phyloP scores from a whole-genome alignment of 192 early-diverging fungal species.

The Entomortierella chlamydospora region DNA sequence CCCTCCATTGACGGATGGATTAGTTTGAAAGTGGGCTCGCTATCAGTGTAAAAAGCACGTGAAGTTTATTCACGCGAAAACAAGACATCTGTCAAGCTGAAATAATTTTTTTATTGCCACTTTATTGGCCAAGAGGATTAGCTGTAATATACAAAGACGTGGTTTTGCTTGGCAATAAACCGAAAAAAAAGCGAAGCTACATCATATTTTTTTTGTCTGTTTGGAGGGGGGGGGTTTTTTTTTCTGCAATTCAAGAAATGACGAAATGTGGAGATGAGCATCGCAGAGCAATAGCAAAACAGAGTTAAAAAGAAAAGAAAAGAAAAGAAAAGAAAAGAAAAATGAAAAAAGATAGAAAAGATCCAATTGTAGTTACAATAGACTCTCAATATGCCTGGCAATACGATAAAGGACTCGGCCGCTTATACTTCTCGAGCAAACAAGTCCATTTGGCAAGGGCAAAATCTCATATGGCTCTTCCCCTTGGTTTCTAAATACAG shows the following conservation, averaged over 20 bases:
- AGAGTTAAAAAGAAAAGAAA: not conserved
- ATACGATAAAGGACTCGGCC: conserved; percentile 43
- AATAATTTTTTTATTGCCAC: not conserved
- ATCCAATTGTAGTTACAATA: conserved; percentile 1
- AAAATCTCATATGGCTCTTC: conserved; percentile 35
- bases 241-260: not conserved
- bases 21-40: no score
- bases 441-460: conserved; percentile 33
- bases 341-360: not conserved
- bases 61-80: not conserved
- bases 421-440: conserved; percentile 39
- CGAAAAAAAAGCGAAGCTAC: not conserved
- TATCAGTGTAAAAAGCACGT: not conserved
- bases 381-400: conserved; percentile 47
- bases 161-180: not conserved
- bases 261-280: not conserved
- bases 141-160: not conserved
- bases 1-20: no score
- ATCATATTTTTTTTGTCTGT: not conserved
- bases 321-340: not conserved
- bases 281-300: not conserved
- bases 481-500: not conserved
- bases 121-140: not conserved
- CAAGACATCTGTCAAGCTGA: not conserved
- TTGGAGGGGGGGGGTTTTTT: not conserved